These are phyloP conservation scores for Chaetomidium leptoderma DNA, from an alignment of 495 filamentous ascomycete species.

Conservation along the genomic window DNA sequence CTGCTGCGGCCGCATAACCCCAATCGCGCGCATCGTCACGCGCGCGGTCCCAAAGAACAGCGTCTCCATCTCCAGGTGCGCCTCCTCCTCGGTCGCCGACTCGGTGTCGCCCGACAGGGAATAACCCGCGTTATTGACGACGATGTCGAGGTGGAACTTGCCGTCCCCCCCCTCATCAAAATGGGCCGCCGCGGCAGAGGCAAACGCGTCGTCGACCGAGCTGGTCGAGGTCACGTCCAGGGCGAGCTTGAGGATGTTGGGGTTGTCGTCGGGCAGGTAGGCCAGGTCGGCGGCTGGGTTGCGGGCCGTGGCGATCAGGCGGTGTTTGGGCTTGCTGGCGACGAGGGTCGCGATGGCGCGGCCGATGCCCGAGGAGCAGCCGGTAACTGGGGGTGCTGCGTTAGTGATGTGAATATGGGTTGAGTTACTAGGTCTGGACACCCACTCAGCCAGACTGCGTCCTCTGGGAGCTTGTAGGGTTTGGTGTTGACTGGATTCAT, in stretches of 20 bases:
- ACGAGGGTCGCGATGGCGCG: slow-evolving; percentile 41
- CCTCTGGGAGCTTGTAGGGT: slow-evolving; percentile 43
- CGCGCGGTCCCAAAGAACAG: slow-evolving; percentile 52
- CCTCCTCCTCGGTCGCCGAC: slow-evolving; percentile 37
- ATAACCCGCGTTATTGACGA: slow-evolving; percentile 56
- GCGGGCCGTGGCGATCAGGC: slow-evolving; percentile 49
- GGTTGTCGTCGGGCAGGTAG: slow-evolving; percentile 34
- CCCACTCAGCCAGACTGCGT: slow-evolving; percentile 51
- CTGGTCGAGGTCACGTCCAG: slow-evolving; percentile 43
- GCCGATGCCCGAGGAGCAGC: slow-evolving; percentile 50
- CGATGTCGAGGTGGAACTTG: slow-evolving; percentile 40
- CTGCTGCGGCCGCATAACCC: slow-evolving; percentile 46
- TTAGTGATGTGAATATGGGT: not conserved
- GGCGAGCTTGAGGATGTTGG: slow-evolving; percentile 41
- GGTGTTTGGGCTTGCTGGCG: slow-evolving; percentile 37
- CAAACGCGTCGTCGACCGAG: slow-evolving; percentile 43
- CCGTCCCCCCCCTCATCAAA: slow-evolving; percentile 28
- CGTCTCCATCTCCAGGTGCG: slow-evolving; percentile 46
- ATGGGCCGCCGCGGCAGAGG: slow-evolving; percentile 28
- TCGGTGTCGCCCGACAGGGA: slow-evolving; percentile 46
- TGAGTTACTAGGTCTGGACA: not conserved
- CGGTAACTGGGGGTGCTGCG: slow-evolving; percentile 32
- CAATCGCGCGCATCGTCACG: slow-evolving; percentile 41
- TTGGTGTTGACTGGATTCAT: slow-evolving; percentile 26
- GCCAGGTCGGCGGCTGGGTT: slow-evolving; percentile 35